Conservation (phyloP, 306 rosid species). For the Dryas alaskensis region DNA sequence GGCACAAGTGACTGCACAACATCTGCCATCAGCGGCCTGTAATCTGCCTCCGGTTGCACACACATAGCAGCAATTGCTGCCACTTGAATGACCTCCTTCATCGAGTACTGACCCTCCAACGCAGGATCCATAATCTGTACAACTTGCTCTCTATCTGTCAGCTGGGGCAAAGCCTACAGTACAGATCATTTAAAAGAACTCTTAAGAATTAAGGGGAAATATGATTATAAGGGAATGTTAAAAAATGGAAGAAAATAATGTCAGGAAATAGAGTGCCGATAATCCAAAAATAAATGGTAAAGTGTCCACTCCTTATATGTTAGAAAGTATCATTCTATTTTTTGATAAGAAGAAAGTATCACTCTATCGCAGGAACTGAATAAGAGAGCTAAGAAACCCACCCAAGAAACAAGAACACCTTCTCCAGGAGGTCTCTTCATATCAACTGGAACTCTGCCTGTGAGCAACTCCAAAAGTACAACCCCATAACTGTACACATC, state of each 20-base stretch:
- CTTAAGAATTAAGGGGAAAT: neutral
- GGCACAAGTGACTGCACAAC: constrained; percentile 95
- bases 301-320: neutral
- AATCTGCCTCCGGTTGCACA: constrained; percentile 92
- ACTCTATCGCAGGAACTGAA: neutral
- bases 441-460: constrained; percentile 92
- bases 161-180: constrained; percentile 76
- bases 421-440: constrained; percentile 88
- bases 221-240: neutral
- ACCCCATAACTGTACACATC: constrained; percentile 94
- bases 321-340: neutral
- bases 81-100: constrained; percentile 93
- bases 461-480: constrained; percentile 88
- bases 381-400: constrained; percentile 29
- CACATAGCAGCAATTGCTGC: constrained; percentile 97
- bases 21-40: constrained; percentile 96
- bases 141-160: constrained; percentile 85
- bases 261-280: neutral
- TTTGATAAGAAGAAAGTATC: neutral
- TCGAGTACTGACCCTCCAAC: constrained; percentile 79
- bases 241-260: neutral
- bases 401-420: constrained; percentile 95
- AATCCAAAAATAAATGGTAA: neutral
- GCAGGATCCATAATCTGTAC: constrained; percentile 84
- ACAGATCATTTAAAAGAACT: constrained; percentile 1